These are phyloP conservation scores for Suillus tomentosus DNA, from an alignment of 768 basidiomycete species.

Conservation along the genomic window DNA sequence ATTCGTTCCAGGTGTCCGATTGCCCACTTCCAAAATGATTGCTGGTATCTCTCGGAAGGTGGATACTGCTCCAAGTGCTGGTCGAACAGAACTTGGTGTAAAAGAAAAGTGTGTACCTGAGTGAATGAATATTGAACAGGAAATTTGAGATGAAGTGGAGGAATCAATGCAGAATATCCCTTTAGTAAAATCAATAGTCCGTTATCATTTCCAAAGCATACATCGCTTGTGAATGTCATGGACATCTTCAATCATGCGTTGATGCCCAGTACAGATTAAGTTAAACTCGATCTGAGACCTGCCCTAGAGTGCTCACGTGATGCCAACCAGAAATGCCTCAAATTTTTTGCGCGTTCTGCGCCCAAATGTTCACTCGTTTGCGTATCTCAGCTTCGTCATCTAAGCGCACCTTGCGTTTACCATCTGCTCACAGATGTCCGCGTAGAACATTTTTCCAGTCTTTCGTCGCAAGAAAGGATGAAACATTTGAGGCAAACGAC, in stretches of 20 bases:
- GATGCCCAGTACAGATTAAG: background rate
- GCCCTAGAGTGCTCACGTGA: constrained; percentile 4
- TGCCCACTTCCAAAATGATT: constrained; percentile 73
- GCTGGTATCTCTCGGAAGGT: constrained; percentile 64
- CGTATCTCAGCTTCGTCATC: constrained; percentile 15
- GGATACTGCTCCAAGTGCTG: constrained; percentile 58
- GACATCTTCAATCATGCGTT: background rate
- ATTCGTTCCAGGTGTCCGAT: constrained; percentile 55
- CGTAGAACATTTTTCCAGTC: constrained; percentile 27
- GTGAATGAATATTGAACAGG: constrained; percentile 41
- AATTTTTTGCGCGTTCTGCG: constrained; percentile 19
- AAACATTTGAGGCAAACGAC: constrained; percentile 1
- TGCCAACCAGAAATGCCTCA: constrained; percentile 12
- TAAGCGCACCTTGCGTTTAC: constrained; percentile 14
- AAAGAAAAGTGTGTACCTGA: constrained; percentile 55
- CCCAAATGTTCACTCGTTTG: constrained; percentile 28
- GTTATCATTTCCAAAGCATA: constrained; percentile 9
- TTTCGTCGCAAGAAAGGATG: background rate
- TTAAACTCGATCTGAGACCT: background rate
- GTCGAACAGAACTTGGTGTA: constrained; percentile 52
- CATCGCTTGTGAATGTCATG: background rate
- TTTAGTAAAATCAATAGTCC: constrained; percentile 47
- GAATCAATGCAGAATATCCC: constrained; percentile 53
- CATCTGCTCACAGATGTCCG: constrained; percentile 11
- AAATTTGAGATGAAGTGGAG: constrained; percentile 43